phyloP scores from a whole-genome alignment of 169 alveolate genomes.

The Neospora caninum region DNA sequence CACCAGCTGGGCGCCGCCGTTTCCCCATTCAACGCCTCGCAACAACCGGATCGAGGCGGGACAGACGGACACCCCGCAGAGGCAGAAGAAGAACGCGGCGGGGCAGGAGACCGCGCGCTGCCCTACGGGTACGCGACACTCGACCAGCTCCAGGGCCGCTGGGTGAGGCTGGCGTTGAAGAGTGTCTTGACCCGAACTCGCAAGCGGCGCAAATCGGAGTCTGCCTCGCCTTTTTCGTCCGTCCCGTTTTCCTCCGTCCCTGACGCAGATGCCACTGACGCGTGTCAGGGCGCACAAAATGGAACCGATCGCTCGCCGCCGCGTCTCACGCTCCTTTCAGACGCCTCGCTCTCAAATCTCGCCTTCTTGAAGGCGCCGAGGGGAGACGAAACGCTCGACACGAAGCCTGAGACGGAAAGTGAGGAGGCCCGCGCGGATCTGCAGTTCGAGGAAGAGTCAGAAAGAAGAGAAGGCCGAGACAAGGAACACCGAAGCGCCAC shows the following conservation, averaged over 20 bases:
- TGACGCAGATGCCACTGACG: too few relatives aligned
- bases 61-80: background rate
- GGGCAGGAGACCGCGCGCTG: background rate
- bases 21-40: background rate
- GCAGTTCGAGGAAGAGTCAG: background rate
- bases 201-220: background rate
- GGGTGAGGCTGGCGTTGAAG: slow-evolving; percentile 9
- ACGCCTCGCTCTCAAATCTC: background rate
- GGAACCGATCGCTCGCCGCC: too few relatives aligned
- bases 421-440: background rate
- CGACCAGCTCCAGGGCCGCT: background rate
- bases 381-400: background rate
- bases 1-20: background rate
- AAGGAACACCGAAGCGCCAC: background rate
- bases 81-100: background rate
- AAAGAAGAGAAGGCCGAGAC: background rate
- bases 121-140: slow-evolving; percentile 4
- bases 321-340: background rate
- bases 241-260: background rate
- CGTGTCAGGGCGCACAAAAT: too few relatives aligned
- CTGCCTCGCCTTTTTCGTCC: background rate
- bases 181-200: background rate
- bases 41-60: background rate
- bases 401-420: background rate
- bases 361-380: background rate